phyloP scores from a whole-genome alignment of 1,284 basidiomycete genomes.

The Ganoderma resinaceum region DNA sequence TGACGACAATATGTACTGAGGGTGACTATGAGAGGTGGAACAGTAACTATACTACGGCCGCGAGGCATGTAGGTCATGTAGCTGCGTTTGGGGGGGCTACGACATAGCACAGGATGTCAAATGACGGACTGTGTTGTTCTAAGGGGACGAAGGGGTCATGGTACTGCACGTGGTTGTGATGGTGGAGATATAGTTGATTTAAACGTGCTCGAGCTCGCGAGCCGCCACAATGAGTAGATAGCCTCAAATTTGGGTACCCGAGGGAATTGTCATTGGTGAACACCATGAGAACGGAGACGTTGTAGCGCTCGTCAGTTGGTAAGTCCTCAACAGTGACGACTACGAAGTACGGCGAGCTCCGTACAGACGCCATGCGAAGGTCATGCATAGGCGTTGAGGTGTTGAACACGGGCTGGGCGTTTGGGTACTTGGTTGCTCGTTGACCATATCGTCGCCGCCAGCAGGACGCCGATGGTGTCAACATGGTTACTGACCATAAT shows the following conservation, averaged over 20 bases:
- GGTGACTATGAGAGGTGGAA: not conserved
- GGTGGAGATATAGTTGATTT: not conserved
- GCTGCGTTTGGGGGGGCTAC: not conserved
- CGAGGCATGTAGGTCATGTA: not conserved
- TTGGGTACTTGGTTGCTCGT: conserved; percentile 7
- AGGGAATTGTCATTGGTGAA: not conserved
- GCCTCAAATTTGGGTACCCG: no score
- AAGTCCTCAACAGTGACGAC: not conserved
- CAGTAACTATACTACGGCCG: no score
- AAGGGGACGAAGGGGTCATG: not conserved
- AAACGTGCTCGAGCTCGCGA: not conserved
- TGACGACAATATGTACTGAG: not conserved
- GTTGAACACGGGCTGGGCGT: not conserved
- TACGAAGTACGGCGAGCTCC: not conserved
- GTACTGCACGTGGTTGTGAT: not conserved
- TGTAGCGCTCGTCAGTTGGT: not conserved
- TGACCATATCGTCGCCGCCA: conserved; percentile 35
- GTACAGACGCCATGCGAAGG: not conserved
- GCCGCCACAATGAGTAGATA: not conserved
- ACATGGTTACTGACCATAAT: conserved; percentile 25
- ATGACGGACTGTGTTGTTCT: not conserved
- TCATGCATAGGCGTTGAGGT: not conserved
- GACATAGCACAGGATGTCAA: not conserved
- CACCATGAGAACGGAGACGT: not conserved
- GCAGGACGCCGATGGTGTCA: conserved; percentile 29